Conservation (phyloP, 345 rosid genomes). For the Boechera divaricarpa region DNA sequence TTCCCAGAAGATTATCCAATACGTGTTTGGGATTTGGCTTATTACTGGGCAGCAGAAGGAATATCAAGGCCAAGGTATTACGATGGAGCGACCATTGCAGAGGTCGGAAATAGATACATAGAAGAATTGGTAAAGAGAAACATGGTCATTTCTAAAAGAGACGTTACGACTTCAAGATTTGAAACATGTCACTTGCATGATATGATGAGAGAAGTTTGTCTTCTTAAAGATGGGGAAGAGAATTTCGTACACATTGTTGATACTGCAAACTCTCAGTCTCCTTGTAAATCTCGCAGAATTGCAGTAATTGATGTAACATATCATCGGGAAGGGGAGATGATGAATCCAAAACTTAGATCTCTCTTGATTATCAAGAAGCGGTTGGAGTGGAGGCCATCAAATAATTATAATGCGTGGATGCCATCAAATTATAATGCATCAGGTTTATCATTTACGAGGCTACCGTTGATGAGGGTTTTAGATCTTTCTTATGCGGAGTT, state of each 20-base stretch:
- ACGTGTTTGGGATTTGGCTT: too few species aligned
- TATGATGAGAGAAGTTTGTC: background rate
- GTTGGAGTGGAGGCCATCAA: too few species aligned
- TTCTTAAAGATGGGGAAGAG: background rate
- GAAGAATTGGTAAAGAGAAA: background rate
- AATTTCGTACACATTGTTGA: background rate
- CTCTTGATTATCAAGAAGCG: background rate
- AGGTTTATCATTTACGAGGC: background rate
- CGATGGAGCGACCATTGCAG: too few species aligned
- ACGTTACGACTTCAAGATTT: too few species aligned
- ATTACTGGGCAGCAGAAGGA: too few species aligned
- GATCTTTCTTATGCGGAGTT: conserved; percentile 27
- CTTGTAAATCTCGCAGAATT: too few species aligned
- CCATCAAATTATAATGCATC: background rate
- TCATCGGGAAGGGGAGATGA: too few species aligned
- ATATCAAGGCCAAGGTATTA: too few species aligned
- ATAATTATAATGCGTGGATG: too few species aligned
- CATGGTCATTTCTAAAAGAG: background rate
- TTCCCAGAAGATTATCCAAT: background rate
- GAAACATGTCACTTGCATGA: background rate
- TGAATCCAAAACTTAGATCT: background rate
- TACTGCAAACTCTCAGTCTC: too few species aligned
- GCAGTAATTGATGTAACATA: too few species aligned
- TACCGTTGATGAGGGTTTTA: background rate
- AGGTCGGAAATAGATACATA: background rate